Evolutionary conservation across 371 early-diverging fungal genomes (phyloP), one percentile per base, ranked within the genome.

Genomic region (Syncephalis plumigaleata): DNA sequence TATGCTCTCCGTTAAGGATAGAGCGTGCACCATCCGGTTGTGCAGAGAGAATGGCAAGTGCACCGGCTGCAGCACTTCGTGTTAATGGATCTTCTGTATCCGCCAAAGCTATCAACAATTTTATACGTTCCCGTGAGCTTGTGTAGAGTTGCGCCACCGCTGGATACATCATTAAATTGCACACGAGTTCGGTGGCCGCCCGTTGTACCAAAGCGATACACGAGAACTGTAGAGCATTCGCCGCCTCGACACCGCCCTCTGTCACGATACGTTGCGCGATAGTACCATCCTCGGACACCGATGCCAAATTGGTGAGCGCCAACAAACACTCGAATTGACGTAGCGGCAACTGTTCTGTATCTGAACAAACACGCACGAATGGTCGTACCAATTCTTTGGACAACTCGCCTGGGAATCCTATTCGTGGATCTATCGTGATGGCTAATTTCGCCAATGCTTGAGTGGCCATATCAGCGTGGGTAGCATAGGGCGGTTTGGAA

Each of bases 241-340:
- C 73, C 9, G 66, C 61, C 9, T 70, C 46, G 36, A 91, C 60
- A 0, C 86, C 90, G 36, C 70, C 61, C 1, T 63, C 66, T 16
- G 65, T 55, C 16, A 65, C 63, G 26, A 73, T 70, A 21, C 61
- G 48, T 11, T 56, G 45, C 44, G 75, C 63, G 0, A 74, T 62
- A 16, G 55, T 51, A 25, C 62, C 50, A 43, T 72, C 71, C 24
- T 56, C 46, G 38, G 72, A 72, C 38, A 68, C 63, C 2, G 76
- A 73, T 1, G 86, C 84, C 7, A 95, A 65, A 51, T 95, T 95
- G 1, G 96, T 95, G 20, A 95, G 59, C 0, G 92, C 92, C 79
- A 95, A 74, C 37, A 93, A 58, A 2, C 77, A 82, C 59, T 95
- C 96, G 58, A 93, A 95, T 49, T 82, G 81, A 15, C 78, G 67